Evolutionary conservation across 1,284 basidiomycete species (phyloP), one percentile per base, ranked within the genome.

Genomic region (Agaricales sp.): DNA sequence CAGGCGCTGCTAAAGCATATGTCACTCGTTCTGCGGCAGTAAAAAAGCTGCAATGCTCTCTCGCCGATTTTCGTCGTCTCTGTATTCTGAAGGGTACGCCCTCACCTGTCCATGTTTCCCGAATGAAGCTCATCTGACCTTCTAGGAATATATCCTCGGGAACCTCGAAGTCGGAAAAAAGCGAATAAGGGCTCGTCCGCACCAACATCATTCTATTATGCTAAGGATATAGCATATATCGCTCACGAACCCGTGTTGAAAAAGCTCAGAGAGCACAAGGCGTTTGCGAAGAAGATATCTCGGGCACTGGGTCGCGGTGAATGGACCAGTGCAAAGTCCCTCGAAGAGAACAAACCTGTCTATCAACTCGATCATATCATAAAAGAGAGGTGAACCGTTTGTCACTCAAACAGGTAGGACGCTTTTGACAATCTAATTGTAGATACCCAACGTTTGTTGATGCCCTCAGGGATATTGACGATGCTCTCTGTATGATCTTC

Each of bases 131-230:
- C 45, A 51, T 49, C 47, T 53, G 26, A 24, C 46, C 22, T 22
- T 22, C 24, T 52, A 95, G 92, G 96, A 22, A 97, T 99, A 63
- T 98, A 95, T 67, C 96, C 96, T 54, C 87, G 95, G 47, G 95
- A 99, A 65, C 96, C 96, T 16, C 80, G 84, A 47, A 87, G 82
- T 68, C 81, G 82, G 63, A 99, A 98, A 67, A 85, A 86, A 57
- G 96, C 95, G 49, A 99, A 99, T 73, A 98, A 97, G 67, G 96
- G 96, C 2, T 95, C 91, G 3, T 92, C 93, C 37, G 94, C 92
- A 0, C 93, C 95, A 2, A 93, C 94, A 1, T 91, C 94, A 3
- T 99, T 99, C 71, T 99, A 99, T 73, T 98, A 98, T 67, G 75
- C 92, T 48, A 99, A 99, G 69, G 96, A 99, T 63, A 96, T 99